phyloP scores from a whole-genome alignment of 768 basidiomycete species.

The Lactifluus piperatus region DNA sequence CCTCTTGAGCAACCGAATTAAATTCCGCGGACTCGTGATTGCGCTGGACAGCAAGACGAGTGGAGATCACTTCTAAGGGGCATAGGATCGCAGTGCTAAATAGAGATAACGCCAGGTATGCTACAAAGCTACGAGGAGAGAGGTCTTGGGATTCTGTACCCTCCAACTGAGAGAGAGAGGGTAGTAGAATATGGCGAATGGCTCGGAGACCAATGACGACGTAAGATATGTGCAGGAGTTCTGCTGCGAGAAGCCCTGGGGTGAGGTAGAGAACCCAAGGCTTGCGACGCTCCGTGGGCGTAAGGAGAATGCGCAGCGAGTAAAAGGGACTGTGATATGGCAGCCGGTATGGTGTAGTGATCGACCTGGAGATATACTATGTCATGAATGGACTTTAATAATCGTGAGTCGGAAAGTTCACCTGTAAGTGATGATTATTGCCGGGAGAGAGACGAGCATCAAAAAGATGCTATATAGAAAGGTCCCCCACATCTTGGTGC shows the following conservation, averaged over 20 bases:
- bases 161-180: slow-evolving; percentile 36
- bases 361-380: slow-evolving; percentile 41
- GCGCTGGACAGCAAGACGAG: slow-evolving; percentile 73
- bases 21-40: slow-evolving; percentile 72
- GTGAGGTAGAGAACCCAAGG: slow-evolving; percentile 80
- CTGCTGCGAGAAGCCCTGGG: slow-evolving; percentile 48
- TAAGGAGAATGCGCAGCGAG: slow-evolving; percentile 63
- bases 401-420: slow-evolving; percentile 27
- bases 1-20: slow-evolving; percentile 67
- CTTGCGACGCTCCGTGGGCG: slow-evolving; percentile 67
- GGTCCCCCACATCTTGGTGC: slow-evolving; percentile 50
- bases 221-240: slow-evolving; percentile 38
- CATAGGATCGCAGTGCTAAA: slow-evolving; percentile 52
- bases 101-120: slow-evolving; percentile 50
- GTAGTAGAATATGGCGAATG: slow-evolving; percentile 47
- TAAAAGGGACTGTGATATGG: slow-evolving; percentile 49
- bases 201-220: slow-evolving; percentile 35
- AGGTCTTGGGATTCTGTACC: slow-evolving; percentile 34
- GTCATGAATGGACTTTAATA: background rate
- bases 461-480: slow-evolving; percentile 55
- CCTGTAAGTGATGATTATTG: slow-evolving; percentile 71
- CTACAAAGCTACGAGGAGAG: slow-evolving; percentile 38
- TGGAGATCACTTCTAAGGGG: slow-evolving; percentile 74
- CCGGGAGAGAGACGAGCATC: slow-evolving; percentile 60
- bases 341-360: slow-evolving; percentile 75